Evolutionary conservation across 805 yeast genomes (phyloP).

Genomic region (Danielia reshetovae): DNA sequence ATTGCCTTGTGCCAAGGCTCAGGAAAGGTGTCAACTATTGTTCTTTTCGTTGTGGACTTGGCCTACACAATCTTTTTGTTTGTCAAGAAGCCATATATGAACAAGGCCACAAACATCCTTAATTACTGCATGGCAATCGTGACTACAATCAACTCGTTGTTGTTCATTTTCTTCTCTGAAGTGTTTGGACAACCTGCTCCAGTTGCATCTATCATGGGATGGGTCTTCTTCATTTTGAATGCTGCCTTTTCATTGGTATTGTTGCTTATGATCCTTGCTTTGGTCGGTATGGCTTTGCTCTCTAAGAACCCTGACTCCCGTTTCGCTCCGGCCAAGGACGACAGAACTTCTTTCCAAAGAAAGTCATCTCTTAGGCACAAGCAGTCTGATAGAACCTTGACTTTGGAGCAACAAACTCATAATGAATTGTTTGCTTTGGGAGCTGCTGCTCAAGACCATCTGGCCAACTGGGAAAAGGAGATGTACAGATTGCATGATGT

Average conservation of each 20-base stretch:
- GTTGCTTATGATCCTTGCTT: constrained; percentile 64
- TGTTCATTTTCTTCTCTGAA: constrained; percentile 82
- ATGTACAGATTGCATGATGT: constrained; percentile 46
- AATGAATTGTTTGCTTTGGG: constrained; percentile 19
- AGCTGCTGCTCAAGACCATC: constrained; percentile 46
- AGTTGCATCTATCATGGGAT: constrained; percentile 85
- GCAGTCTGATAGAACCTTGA: constrained; percentile 9
- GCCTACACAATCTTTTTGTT: constrained; percentile 63
- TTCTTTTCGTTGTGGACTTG: constrained; percentile 71
- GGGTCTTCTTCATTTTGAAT: constrained; percentile 82
- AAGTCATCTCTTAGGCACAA: constrained; percentile 38
- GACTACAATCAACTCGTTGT: constrained; percentile 71
- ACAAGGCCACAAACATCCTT: constrained; percentile 75
- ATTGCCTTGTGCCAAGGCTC: constrained; percentile 75
- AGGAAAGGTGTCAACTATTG: constrained; percentile 79
- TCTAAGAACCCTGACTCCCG: constrained; percentile 87
- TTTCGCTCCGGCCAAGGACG: constrained; percentile 86
- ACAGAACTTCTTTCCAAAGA: constrained; percentile 83
- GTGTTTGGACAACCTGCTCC: constrained; percentile 75
- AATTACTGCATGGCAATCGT: constrained; percentile 72
- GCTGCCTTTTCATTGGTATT: constrained; percentile 82
- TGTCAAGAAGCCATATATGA: constrained; percentile 69
- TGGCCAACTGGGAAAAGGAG: constrained; percentile 67
- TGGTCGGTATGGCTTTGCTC: constrained; percentile 56
- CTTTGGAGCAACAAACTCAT: constrained; percentile 8